phyloP scores from a whole-genome alignment of 257 asterid genomes.

The Rauvolfia tetraphylla region DNA sequence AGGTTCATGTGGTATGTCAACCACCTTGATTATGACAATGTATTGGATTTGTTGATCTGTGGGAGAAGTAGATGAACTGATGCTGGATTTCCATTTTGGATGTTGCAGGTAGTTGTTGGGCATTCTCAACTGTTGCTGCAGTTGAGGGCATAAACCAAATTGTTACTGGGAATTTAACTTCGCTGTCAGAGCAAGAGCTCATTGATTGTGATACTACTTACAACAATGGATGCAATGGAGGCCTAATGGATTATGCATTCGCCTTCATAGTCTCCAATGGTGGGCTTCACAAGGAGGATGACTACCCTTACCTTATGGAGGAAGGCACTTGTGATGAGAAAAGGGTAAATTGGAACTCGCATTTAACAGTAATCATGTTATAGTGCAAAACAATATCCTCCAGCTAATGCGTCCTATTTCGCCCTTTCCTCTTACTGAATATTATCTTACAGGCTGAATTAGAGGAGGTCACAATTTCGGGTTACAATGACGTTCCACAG shows the following conservation, averaged over 20 bases:
- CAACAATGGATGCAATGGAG: conserved; percentile 75
- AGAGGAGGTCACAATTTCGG: conserved; percentile 17
- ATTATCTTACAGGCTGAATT: conserved; percentile 5
- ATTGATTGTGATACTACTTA: conserved; percentile 59
- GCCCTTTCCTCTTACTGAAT: not conserved
- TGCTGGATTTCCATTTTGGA: not conserved
- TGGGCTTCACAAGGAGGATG: conserved; percentile 69
- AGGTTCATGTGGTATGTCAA: conserved; percentile 34
- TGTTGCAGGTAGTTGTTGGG: conserved; percentile 77
- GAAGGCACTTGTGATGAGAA: conserved; percentile 69
- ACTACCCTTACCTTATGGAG: conserved; percentile 70
- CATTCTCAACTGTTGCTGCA: conserved; percentile 75
- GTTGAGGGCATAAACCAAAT: conserved; percentile 78
- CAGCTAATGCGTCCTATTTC: not conserved
- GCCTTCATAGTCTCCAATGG: conserved; percentile 47
- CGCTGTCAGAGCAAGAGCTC: conserved; percentile 67
- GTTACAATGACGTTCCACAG: conserved; percentile 53
- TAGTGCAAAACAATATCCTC: not conserved
- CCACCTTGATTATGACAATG: not conserved
- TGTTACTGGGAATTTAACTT: conserved; percentile 56
- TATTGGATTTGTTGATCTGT: not conserved
- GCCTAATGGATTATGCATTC: conserved; percentile 70
- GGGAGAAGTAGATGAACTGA: not conserved
- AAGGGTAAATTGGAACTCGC: conserved; percentile 31
- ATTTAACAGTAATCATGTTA: conserved; percentile 15